Percentiles rank a stretch among this genome's conserved stretches.
phyloP scores from a whole-genome alignment of 2,329 filamentous ascomycete genomes.

The Verruconis gallopava region DNA sequence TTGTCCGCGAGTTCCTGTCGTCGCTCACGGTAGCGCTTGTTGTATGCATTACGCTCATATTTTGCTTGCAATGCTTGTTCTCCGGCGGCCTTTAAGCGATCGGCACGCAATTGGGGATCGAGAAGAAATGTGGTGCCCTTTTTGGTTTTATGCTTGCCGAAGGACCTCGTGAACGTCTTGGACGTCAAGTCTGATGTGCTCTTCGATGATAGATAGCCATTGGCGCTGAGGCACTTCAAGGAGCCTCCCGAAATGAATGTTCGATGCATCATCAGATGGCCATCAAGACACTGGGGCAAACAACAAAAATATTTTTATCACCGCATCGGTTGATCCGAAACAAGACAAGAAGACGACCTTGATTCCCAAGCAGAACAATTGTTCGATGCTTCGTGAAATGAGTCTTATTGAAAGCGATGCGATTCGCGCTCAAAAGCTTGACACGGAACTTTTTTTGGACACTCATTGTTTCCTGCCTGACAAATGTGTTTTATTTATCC shows the following conservation, averaged over 20 bases:
- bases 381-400: too few relatives aligned
- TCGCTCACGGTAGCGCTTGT: background rate
- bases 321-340: too few relatives aligned
- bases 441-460: too few relatives aligned
- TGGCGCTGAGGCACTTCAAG: background rate
- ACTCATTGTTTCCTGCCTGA: too few relatives aligned
- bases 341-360: too few relatives aligned
- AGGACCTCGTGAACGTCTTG: background rate
- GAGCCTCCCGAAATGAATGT: background rate
- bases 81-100: background rate
- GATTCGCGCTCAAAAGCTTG: too few relatives aligned
- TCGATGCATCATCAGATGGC: background rate
- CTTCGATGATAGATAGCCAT: background rate
- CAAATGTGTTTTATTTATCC: too few relatives aligned
- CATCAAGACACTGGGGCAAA: too few relatives aligned
- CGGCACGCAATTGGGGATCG: background rate
- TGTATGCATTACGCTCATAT: background rate
- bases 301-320: too few relatives aligned
- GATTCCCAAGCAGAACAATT: too few relatives aligned
- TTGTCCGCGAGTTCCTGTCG: background rate
- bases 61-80: background rate
- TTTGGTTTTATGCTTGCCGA: background rate
- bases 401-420: too few relatives aligned
- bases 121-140: background rate
- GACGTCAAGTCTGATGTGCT: background rate